Evolutionary conservation across 495 filamentous ascomycete genomes (phyloP), one percentile per base, ranked within the genome.

Genomic region (Aspergillus sclerotiicarbonarius): DNA sequence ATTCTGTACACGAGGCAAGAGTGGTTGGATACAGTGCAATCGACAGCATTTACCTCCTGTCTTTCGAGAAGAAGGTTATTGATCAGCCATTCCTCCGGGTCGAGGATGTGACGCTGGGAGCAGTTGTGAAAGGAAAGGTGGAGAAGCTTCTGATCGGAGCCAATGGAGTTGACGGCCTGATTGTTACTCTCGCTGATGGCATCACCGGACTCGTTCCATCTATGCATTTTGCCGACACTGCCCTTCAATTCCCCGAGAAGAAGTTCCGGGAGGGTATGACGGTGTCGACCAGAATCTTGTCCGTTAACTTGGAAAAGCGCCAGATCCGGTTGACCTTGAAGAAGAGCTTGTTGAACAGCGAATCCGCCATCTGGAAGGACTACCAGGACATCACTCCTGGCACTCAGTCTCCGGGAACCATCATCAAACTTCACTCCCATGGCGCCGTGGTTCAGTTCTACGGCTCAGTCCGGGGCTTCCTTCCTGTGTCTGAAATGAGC

Each of bases 391-490:
- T 95, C 25, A 64, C 73, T 15, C 77, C 87, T 48, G 91, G 90
- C 7, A 79, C 85, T 56, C 87, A 92, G 62, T 86, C 85, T 25
- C 88, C 86, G 18, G 95, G 93, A 57, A 96, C 91, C 7, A 85
- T 98, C 51, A 76, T 96, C 60, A 94, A 85, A 46, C 70, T 98
- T 12, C 74, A 91, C 45, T 67, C 80, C 19, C 82, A 84, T 60
- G 95, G 94, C 56, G 94, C 93, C 12, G 83, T 95, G 19, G 89
- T 98, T 50, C 92, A 96, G 63, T 98, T 97, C 76, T 98, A 92
- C 65, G 90, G 91, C 20, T 71, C 78, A 8, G 74, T 97, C 39
- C 82, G 84, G 48, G 95, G 85, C 10, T 98, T 93, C 73, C 81
- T 98, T 54, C 93, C 94, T 1, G 85, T 95, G 3, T 88, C 89